Conservation (phyloP, 495 filamentous ascomycete species). For the Evernia prunastri region DNA sequence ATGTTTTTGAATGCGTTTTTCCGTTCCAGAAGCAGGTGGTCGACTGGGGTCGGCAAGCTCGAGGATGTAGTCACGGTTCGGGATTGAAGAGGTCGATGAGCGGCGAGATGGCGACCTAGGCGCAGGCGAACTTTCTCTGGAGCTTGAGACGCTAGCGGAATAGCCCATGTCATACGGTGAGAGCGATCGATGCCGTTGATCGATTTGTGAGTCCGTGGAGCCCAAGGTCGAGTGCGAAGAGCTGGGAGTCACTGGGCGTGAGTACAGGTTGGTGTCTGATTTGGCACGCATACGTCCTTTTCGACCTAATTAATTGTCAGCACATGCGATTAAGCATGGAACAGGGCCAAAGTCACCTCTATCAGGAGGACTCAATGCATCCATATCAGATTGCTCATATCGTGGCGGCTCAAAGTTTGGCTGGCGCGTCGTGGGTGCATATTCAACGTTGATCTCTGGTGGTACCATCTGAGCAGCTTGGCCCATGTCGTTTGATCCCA, state of each 20-base stretch:
- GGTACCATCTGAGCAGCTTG: constrained; percentile 70
- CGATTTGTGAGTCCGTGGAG: constrained; percentile 41
- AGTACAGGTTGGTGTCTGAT: constrained; percentile 60
- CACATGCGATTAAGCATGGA: background rate
- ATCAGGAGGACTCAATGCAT: constrained; percentile 79
- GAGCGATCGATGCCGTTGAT: constrained; percentile 50
- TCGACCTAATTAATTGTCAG: constrained; percentile 47
- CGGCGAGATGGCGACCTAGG: constrained; percentile 51
- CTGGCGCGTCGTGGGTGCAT: constrained; percentile 75
- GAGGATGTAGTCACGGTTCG: constrained; percentile 86
- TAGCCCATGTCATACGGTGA: constrained; percentile 52
- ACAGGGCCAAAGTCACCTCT: constrained; percentile 55
- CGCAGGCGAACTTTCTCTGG: constrained; percentile 54
- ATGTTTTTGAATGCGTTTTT: constrained; percentile 81
- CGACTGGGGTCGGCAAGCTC: constrained; percentile 84
- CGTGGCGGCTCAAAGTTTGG: constrained; percentile 66
- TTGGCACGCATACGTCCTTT: constrained; percentile 54
- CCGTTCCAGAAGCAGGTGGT: constrained; percentile 54
- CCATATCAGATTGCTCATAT: constrained; percentile 49
- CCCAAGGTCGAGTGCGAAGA: constrained; percentile 34
- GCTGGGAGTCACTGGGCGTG: constrained; percentile 24
- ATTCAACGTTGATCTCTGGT: constrained; percentile 88
- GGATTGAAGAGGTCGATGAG: constrained; percentile 81
- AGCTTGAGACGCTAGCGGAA: constrained; percentile 39
- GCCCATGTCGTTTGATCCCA: constrained; percentile 51